Evolutionary conservation across 192 early-diverging fungal species (phyloP).

Genomic region (Coemansia sp.): DNA sequence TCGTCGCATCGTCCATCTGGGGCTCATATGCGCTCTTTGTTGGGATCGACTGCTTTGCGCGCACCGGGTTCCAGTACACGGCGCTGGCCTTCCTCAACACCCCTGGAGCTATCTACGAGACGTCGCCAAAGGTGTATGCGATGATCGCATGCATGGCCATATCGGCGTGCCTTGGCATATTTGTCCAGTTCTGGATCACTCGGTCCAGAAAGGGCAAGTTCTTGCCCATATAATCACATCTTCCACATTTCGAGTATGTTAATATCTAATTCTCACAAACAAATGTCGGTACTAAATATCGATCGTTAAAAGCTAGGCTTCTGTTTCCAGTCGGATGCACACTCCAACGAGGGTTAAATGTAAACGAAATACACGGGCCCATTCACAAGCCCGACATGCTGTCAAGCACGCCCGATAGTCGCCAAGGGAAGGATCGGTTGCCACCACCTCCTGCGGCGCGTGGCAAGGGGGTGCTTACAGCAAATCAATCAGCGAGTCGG

Average conservation of each 20-base stretch:
- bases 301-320: too few species aligned
- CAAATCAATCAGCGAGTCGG: constrained; percentile 4
- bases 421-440: too few species aligned
- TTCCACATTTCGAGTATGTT: too few species aligned
- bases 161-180: constrained; percentile 62
- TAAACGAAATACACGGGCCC: too few species aligned
- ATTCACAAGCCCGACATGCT: too few species aligned
- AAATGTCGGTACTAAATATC: too few species aligned
- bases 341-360: too few species aligned
- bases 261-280: too few species aligned
- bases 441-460: too few species aligned
- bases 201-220: constrained; percentile 31
- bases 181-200: constrained; percentile 65
- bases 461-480: not conserved
- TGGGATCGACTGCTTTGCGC: constrained; percentile 81
- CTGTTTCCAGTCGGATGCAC: too few species aligned
- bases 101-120: constrained; percentile 51
- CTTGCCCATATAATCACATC: constrained; percentile 11
- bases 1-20: constrained; percentile 70
- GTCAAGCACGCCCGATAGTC: too few species aligned
- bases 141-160: constrained; percentile 71
- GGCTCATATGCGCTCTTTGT: constrained; percentile 77
- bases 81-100: constrained; percentile 58
- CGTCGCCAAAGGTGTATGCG: constrained; percentile 60
- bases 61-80: constrained; percentile 70